A percentile compares a stretch with the other conserved stretches of the same genome.
These are phyloP conservation scores for Fusarium virguliforme DNA, from an alignment of 2,329 filamentous ascomycete genomes.

Conservation along the genomic window DNA sequence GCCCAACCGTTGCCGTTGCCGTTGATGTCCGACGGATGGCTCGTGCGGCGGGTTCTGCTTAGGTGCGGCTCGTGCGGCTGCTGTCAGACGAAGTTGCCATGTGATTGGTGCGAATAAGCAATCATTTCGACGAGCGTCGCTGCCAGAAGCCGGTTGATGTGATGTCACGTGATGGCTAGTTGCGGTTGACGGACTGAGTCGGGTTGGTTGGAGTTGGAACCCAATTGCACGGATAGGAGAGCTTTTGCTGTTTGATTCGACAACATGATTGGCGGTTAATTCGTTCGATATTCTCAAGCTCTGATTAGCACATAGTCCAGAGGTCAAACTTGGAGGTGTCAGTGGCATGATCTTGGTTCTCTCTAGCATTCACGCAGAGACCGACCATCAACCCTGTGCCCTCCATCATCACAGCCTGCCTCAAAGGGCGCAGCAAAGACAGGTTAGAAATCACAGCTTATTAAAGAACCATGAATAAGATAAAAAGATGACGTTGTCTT, in stretches of 20 bases:
- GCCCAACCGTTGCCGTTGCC: constrained; percentile 36
- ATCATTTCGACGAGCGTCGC: constrained; percentile 17
- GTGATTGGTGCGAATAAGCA: constrained; percentile 43
- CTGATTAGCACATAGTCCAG: not conserved
- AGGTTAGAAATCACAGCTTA: constrained; percentile 12
- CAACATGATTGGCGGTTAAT: not conserved
- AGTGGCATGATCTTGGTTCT: not conserved
- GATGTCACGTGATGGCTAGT: constrained; percentile 32
- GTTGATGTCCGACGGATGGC: constrained; percentile 29
- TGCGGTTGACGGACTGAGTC: not conserved
- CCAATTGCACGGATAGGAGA: not conserved
- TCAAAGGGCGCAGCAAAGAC: constrained; percentile 7
- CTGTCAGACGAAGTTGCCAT: constrained; percentile 25
- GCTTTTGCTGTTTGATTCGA: not conserved
- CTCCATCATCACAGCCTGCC: not conserved
- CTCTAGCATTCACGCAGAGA: not conserved
- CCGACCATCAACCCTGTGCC: not conserved
- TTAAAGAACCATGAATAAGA: constrained; percentile 38
- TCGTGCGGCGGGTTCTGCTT: constrained; percentile 28
- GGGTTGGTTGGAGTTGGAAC: constrained; percentile 2
- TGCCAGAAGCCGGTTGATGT: not conserved
- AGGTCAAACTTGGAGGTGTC: not conserved
- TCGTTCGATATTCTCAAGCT: not conserved
- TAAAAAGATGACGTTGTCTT: constrained; percentile 32
- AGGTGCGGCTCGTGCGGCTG: constrained; percentile 42